Conservation (phyloP, 2,329 filamentous ascomycete genomes). For the Botrytis byssoidea region DNA sequence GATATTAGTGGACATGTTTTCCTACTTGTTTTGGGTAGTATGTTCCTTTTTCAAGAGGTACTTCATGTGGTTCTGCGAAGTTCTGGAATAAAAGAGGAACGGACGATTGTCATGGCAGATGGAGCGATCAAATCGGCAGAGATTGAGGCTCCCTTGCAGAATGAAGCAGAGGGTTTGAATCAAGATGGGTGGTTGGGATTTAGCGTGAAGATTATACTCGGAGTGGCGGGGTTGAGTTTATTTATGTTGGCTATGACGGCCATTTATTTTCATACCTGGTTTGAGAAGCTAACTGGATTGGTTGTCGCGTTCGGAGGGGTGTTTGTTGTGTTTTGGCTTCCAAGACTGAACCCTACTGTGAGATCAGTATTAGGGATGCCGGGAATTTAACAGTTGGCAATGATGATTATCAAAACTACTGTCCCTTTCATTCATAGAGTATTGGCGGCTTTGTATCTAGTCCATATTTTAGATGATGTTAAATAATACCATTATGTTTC, state of each 20-base stretch:
- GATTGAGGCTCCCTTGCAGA: conserved; percentile 43
- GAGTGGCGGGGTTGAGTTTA: conserved; percentile 68
- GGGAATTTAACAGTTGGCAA: conserved; percentile 31
- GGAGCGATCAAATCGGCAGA: conserved; percentile 62
- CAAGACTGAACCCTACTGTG: conserved; percentile 45
- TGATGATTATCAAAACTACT: too few relatives aligned
- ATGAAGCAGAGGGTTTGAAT: conserved; percentile 22
- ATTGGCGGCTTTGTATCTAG: not conserved
- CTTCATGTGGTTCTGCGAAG: conserved; percentile 56
- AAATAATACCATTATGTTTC: not conserved
- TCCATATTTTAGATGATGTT: not conserved
- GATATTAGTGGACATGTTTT: conserved; percentile 97
- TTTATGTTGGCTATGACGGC: conserved; percentile 99
- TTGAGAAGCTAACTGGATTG: conserved; percentile 72
- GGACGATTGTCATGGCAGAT: conserved; percentile 63
- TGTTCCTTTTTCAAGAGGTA: conserved; percentile 79
- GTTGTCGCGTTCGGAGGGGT: conserved; percentile 48
- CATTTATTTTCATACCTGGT: conserved; percentile 98
- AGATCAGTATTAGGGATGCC: conserved; percentile 48
- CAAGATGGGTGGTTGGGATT: conserved; percentile 42
- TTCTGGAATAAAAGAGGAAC: conserved; percentile 54
- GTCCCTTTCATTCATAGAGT: too few relatives aligned
- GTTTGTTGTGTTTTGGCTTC: conserved; percentile 51
- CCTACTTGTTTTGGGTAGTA: conserved; percentile 79
- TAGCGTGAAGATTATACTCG: conserved; percentile 56